phyloP scores from a whole-genome alignment of 495 filamentous ascomycete genomes.

The Aspergillus egyptiacus region DNA sequence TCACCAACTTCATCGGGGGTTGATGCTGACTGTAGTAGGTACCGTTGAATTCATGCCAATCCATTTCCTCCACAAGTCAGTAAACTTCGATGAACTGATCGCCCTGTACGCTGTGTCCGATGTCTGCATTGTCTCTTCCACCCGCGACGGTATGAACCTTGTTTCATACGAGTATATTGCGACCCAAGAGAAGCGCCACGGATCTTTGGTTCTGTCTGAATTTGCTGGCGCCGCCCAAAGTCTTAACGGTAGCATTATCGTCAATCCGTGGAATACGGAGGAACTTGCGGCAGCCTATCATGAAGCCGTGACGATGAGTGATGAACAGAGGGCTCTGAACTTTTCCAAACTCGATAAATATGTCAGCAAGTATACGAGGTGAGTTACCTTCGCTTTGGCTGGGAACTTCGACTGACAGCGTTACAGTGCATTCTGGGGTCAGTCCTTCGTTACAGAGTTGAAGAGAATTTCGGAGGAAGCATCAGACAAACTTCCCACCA shows the following conservation, averaged over 20 bases:
- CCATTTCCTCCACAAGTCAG: conserved; percentile 94
- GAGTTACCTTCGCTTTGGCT: conserved; percentile 8
- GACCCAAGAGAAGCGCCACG: conserved; percentile 79
- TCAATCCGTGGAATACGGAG: conserved; percentile 98
- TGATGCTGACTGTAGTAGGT: conserved; percentile 39
- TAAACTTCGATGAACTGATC: conserved; percentile 86
- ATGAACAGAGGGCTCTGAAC: conserved; percentile 77
- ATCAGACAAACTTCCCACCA: conserved; percentile 39
- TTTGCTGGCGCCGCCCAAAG: conserved; percentile 93
- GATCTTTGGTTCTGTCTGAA: conserved; percentile 88
- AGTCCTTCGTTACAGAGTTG: conserved; percentile 84
- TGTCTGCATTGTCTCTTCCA: conserved; percentile 90
- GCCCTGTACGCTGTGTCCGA: conserved; percentile 92
- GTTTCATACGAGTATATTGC: conserved; percentile 98
- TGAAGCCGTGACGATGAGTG: conserved; percentile 87
- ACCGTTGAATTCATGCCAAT: conserved; percentile 98
- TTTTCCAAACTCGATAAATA: conserved; percentile 88
- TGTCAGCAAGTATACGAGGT: conserved; percentile 91
- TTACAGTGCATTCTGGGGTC: conserved; percentile 88
- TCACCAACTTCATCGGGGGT: background rate
- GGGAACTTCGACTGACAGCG: conserved; percentile 6
- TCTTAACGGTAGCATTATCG: conserved; percentile 83
- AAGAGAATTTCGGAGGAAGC: conserved; percentile 55
- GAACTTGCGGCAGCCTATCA: conserved; percentile 90
- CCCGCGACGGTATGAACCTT: conserved; percentile 98